Evolutionary conservation across 2,329 filamentous ascomycete species (phyloP), one percentile per base, ranked within the genome.

Genomic region (Cladosporium halotolerans): DNA sequence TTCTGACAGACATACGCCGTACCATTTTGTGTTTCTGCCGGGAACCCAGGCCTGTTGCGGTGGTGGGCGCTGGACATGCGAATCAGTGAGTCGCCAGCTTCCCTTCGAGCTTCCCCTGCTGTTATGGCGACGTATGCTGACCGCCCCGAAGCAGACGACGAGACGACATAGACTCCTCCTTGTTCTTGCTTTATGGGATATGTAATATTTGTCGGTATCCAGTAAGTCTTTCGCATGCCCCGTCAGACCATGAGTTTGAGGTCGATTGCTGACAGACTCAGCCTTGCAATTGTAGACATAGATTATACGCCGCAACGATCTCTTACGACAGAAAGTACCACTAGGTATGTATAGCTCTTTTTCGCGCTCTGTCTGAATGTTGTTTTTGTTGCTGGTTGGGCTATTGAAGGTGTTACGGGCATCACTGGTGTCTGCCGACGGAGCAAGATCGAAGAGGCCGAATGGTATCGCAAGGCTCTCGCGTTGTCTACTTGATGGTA

Each of bases 271-370:
- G 38, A 32, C 39, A 9, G n/a, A 13, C 23, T 14, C 54, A 61
- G 58, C 55, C 57, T 59, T 59, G 56, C 49, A 58, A 54, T 54
- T 61, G 58, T 65, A 65, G 63, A 65, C 62, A 66, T 66, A 66
- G 64, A 66, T 54, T 65, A 64, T 63, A 64, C 58, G 55, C 56
- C 57, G 62, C 31, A 45, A 65, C 63, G 63, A 64, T 55, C 55
- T 51, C 40, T 62, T 55, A 64, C 60, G 62, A 64, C 48, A 49
- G 58, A 59, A 55, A 60, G 43, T 56, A 58, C 40, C 57, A 45
- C 56, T 52, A 60, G 57, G 60, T 62, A 58, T 46, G 60, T 60
- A 19, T 23, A 32, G 7, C 11, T 18, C 46, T 53, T 33, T 50
- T 34, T 28, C 5, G 23, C 23, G 23, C 31, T 53, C 4, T 51